Evolutionary conservation across 106 monocot species (phyloP).

Genomic region (Dendrobium officinale): DNA sequence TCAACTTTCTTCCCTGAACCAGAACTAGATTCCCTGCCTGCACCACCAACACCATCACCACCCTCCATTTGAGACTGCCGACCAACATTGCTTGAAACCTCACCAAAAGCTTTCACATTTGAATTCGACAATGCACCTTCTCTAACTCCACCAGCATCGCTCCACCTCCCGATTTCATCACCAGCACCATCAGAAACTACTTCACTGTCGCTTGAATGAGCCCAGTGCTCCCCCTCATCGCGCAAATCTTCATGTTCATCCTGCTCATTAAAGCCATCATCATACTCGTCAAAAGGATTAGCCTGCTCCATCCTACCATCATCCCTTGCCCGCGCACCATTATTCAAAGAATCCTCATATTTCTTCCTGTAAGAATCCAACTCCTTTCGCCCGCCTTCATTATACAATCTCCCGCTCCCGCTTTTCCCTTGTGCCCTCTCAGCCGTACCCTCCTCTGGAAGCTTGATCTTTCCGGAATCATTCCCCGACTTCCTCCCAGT

Average conservation of each 20-base stretch:
- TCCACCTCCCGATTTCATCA: background rate
- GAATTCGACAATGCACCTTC: background rate
- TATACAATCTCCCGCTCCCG: conserved; percentile 17
- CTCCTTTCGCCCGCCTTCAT: conserved; percentile 26
- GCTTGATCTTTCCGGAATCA: conserved; percentile 1
- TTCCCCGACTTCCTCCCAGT: background rate
- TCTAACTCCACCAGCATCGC: conserved; percentile 7
- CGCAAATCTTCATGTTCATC: conserved; percentile 16
- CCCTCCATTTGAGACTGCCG: background rate
- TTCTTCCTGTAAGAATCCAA: conserved; percentile 23
- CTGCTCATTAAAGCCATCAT: conserved; percentile 40
- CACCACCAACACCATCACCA: conserved; percentile 1
- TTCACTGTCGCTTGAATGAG: background rate
- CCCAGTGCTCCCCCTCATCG: background rate
- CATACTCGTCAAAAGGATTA: conserved; percentile 32
- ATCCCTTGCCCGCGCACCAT: background rate
- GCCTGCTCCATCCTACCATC: conserved; percentile 3
- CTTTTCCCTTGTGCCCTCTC: conserved; percentile 1
- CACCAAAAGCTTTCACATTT: conserved; percentile 6
- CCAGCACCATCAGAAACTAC: conserved; percentile 2
- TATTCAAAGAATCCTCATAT: conserved; percentile 22
- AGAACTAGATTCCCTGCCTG: conserved; percentile 3
- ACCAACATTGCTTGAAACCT: conserved; percentile 7
- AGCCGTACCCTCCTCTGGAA: conserved; percentile 2
- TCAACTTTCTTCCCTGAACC: conserved; percentile 19